These are phyloP conservation scores for Cladobotryum protrusum DNA, from an alignment of 2,329 filamentous ascomycete species.

Conservation along the genomic window DNA sequence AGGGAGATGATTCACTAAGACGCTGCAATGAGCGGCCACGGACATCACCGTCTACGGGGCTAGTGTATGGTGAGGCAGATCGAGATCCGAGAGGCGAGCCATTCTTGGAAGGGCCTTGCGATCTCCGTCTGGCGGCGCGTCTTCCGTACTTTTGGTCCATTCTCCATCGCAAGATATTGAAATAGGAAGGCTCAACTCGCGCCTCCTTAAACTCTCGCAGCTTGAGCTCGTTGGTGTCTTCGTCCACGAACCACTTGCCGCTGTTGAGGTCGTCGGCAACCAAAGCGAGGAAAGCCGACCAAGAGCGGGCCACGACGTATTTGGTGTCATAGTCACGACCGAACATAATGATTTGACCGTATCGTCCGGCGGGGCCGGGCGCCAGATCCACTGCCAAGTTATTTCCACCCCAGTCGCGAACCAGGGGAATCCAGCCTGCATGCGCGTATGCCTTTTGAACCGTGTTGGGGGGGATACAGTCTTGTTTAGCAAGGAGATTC, in stretches of 20 bases:
- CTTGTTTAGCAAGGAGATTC: conserved; percentile 76
- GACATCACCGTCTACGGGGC: conserved; percentile 54
- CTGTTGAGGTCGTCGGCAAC: conserved; percentile 87
- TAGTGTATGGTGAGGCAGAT: conserved; percentile 57
- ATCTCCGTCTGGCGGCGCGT: conserved; percentile 48
- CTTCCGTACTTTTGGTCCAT: conserved; percentile 92
- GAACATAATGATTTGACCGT: conserved; percentile 95
- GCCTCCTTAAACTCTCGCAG: conserved; percentile 84
- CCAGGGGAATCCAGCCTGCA: conserved; percentile 90
- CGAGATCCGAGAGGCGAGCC: conserved; percentile 43
- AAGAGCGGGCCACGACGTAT: conserved; percentile 90
- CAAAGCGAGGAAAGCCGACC: conserved; percentile 77
- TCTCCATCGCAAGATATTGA: conserved; percentile 92
- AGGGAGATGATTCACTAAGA: conserved; percentile 57
- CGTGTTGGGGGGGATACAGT: conserved; percentile 77
- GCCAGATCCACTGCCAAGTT: conserved; percentile 90
- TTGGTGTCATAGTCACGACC: conserved; percentile 98
- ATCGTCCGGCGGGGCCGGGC: conserved; percentile 80
- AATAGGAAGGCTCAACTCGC: conserved; percentile 85
- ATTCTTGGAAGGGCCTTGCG: conserved; percentile 37
- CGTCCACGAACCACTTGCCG: conserved; percentile 86
- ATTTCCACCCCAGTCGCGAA: conserved; percentile 98
- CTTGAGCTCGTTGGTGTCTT: conserved; percentile 87
- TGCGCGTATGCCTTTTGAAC: conserved; percentile 93
- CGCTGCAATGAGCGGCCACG: conserved; percentile 69